These are phyloP conservation scores for Ceratocystis destructans DNA, from an alignment of 2,329 filamentous ascomycete species.

Conservation along the genomic window DNA sequence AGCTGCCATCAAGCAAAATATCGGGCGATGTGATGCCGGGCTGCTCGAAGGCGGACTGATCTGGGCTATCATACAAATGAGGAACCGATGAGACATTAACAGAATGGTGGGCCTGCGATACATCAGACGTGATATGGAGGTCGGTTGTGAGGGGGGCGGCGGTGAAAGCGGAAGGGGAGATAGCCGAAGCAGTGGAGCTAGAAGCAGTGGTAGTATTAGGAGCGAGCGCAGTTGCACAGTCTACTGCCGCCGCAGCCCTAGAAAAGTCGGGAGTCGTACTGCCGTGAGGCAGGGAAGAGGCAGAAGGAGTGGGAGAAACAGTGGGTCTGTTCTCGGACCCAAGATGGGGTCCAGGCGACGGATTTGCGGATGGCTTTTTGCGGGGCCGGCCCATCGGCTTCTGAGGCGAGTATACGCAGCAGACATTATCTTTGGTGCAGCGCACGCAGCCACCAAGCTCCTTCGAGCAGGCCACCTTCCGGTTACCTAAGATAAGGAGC, in stretches of 20 bases:
- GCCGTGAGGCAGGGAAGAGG: too few relatives aligned
- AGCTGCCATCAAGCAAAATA: background rate
- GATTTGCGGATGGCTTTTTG: conserved; percentile 27
- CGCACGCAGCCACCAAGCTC: conserved; percentile 45
- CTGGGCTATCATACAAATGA: background rate
- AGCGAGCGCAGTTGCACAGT: background rate
- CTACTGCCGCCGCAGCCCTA: background rate
- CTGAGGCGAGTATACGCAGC: conserved; percentile 49
- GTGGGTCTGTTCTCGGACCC: background rate
- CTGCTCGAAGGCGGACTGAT: too few relatives aligned
- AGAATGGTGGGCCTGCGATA: background rate
- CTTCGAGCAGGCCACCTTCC: conserved; percentile 53
- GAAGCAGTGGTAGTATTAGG: background rate
- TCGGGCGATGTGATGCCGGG: background rate
- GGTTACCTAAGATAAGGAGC: conserved; percentile 32
- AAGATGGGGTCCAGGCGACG: background rate
- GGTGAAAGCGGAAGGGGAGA: background rate
- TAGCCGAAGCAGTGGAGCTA: background rate
- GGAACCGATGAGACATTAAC: background rate
- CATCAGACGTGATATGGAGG: background rate
- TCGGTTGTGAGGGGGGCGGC: background rate
- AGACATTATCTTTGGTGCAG: conserved; percentile 42
- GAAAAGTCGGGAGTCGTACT: too few relatives aligned
- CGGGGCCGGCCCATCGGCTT: conserved; percentile 53
- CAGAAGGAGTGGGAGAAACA: background rate